Evolutionary conservation across 805 yeast species (phyloP).

Genomic region (Kuraishia hungarica): DNA sequence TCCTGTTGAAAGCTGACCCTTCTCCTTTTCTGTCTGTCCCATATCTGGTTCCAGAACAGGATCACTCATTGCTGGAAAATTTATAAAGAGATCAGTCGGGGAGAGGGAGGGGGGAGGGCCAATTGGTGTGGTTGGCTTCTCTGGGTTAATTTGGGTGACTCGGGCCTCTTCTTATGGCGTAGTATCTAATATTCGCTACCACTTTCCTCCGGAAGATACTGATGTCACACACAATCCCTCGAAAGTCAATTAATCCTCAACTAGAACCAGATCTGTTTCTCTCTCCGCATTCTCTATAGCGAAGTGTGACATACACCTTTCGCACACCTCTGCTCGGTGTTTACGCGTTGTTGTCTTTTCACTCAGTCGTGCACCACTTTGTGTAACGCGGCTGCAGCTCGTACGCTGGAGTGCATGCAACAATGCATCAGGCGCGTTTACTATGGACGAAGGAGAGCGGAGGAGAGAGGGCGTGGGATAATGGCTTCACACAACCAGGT

Average conservation of each 20-base stretch:
- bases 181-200: background rate
- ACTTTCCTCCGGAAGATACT: background rate
- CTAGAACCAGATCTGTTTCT: background rate
- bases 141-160: background rate
- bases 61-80: background rate
- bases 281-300: background rate
- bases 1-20: background rate
- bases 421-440: background rate
- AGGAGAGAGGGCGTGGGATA: background rate
- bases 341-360: background rate
- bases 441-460: background rate
- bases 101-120: too few species aligned
- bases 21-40: background rate
- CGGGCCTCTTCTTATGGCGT: background rate
- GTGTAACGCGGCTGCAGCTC: background rate
- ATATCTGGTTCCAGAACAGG: background rate
- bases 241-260: background rate
- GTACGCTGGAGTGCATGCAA: background rate
- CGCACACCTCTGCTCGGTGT: background rate
- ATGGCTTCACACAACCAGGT: too few species aligned
- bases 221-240: background rate
- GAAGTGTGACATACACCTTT: background rate
- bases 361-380: background rate
- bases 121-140: too few species aligned
- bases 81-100: too few species aligned